A percentile compares a stretch with the other conserved stretches of the same genome.
Evolutionary conservation across 768 basidiomycete genomes (phyloP).

Genomic region (Pisolithus marmoratus): DNA sequence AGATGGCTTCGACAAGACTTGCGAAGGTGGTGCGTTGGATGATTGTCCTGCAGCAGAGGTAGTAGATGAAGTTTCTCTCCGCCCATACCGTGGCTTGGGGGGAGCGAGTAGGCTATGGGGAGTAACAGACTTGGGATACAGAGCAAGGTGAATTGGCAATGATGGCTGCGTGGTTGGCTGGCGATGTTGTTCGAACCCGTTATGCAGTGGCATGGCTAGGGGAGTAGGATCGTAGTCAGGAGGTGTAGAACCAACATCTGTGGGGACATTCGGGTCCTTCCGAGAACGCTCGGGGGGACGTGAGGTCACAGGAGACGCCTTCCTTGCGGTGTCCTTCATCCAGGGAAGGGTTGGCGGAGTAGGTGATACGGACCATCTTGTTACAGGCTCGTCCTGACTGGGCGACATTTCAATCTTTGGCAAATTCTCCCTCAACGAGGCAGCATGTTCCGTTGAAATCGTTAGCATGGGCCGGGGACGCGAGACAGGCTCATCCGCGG

Average conservation of each 20-base stretch:
- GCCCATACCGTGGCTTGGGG: constrained; percentile 14
- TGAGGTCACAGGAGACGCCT: constrained; percentile 30
- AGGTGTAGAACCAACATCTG: constrained; percentile 26
- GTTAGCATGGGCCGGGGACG: constrained; percentile 31
- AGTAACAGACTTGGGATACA: constrained; percentile 13
- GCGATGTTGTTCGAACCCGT: constrained; percentile 29
- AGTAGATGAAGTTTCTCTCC: constrained; percentile 14
- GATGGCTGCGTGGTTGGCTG: constrained; percentile 6
- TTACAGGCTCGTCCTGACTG: constrained; percentile 18
- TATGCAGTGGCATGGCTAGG: constrained; percentile 38
- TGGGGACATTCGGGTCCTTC: constrained; percentile 32
- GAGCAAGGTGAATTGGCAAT: constrained; percentile 8
- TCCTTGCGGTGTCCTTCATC: constrained; percentile 19
- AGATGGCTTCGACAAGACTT: constrained; percentile 20
- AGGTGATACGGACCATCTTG: constrained; percentile 30
- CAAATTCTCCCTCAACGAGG: constrained; percentile 21
- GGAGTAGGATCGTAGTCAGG: constrained; percentile 19
- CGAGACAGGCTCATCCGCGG: constrained; percentile 13
- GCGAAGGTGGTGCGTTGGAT: constrained; percentile 31
- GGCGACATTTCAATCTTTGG: constrained; percentile 27
- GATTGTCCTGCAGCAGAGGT: constrained; percentile 16
- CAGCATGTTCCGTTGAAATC: constrained; percentile 39
- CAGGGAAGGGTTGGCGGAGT: constrained; percentile 20
- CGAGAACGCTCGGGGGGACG: constrained; percentile 26
- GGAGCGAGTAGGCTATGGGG: constrained; percentile 10